Conservation (phyloP, 176 grass and related monocot species). For the Musa beccarii region DNA sequence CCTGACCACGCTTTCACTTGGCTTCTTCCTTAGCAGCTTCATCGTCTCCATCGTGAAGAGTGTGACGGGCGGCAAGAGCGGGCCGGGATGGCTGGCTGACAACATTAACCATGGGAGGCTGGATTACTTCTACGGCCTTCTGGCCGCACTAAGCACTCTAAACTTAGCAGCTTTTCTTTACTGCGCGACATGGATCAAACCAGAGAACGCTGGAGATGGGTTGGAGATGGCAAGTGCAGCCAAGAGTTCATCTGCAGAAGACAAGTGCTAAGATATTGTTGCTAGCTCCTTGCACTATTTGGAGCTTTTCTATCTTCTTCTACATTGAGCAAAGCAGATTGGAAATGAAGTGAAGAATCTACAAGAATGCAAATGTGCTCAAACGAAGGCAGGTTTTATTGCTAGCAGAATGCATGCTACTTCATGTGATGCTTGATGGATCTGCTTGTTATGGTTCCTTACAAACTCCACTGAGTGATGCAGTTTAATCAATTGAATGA, state of each 20-base stretch:
- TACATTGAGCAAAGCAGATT: too few species aligned
- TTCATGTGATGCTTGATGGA: too few species aligned
- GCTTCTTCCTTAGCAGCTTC: constrained; percentile 72
- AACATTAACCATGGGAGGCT: constrained; percentile 58
- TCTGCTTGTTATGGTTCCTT: too few species aligned
- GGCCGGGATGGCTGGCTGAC: constrained; percentile 50
- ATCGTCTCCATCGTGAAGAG: constrained; percentile 55
- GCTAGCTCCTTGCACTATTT: too few species aligned
- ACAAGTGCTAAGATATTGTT: neutral
- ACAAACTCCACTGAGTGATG: too few species aligned
- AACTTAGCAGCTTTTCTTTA: constrained; percentile 44
- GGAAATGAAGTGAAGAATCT: too few species aligned
- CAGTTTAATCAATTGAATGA: too few species aligned
- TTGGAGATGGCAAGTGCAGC: too few species aligned
- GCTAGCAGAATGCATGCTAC: too few species aligned
- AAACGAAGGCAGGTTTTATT: too few species aligned
- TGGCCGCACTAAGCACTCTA: constrained; percentile 40
- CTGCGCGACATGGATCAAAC: constrained; percentile 31
- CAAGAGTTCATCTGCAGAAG: neutral
- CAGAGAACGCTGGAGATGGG: neutral
- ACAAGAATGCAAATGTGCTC: too few species aligned
- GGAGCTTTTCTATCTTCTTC: too few species aligned
- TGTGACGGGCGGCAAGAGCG: constrained; percentile 16
- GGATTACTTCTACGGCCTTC: constrained; percentile 65
- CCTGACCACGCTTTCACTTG: constrained; percentile 64